A percentile compares a stretch with the other conserved stretches of the same genome.
Conservation (phyloP, 176 grass and related monocot species). For the Carex scoparia region DNA sequence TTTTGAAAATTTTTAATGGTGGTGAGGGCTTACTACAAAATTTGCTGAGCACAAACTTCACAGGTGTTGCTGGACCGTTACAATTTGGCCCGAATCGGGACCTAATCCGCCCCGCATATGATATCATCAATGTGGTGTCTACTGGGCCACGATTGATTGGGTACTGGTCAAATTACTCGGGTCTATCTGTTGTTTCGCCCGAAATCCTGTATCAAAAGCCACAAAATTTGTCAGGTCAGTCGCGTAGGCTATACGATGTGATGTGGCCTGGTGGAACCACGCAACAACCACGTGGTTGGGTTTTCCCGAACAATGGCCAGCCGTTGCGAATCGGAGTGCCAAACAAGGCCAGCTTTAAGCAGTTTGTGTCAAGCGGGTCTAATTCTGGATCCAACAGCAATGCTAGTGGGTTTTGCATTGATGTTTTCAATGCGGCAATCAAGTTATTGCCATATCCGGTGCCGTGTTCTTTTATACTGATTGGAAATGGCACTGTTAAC, state of each 20-base stretch:
- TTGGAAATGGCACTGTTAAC: conserved; percentile 58
- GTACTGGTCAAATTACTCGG: conserved; percentile 74
- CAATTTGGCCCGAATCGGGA: conserved; percentile 52
- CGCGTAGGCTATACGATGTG: conserved; percentile 38
- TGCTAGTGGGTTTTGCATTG: conserved; percentile 57
- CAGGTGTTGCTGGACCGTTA: conserved; percentile 51
- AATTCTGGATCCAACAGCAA: conserved; percentile 32
- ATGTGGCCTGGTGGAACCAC: conserved; percentile 53
- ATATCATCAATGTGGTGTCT: conserved; percentile 54
- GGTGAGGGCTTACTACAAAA: conserved; percentile 55
- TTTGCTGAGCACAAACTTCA: conserved; percentile 68
- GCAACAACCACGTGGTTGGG: conserved; percentile 54
- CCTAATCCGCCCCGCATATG: conserved; percentile 58
- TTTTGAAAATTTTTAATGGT: conserved; percentile 52
- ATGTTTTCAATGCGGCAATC: conserved; percentile 65
- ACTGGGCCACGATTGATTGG: conserved; percentile 48
- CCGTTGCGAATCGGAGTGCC: conserved; percentile 73
- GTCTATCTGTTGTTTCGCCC: conserved; percentile 54
- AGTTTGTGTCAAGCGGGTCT: conserved; percentile 44
- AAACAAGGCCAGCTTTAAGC: conserved; percentile 66
- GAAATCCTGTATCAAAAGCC: conserved; percentile 56
- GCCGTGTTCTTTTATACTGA: conserved; percentile 50
- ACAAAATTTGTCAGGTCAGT: conserved; percentile 42
- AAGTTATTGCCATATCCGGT: conserved; percentile 70
- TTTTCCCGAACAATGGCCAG: conserved; percentile 66